A percentile compares a stretch with the other conserved stretches of the same genome.
Evolutionary conservation across 2,329 filamentous ascomycete genomes (phyloP).

Genomic region (Fusarium hostae): DNA sequence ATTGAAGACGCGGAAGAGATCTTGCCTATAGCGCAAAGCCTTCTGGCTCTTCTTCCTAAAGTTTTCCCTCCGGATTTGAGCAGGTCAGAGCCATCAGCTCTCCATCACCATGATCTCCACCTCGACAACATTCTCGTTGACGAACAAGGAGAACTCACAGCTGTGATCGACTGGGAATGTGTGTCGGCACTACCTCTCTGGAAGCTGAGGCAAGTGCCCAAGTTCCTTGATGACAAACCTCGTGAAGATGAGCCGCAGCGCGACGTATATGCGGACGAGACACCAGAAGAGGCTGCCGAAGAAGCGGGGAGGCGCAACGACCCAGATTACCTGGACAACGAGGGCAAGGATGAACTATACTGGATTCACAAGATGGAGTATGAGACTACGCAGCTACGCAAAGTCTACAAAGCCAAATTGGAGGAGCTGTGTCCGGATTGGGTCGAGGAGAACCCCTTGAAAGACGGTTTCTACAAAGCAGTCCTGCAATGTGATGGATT

Average conservation of each 20-base stretch:
- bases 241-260: background rate
- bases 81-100: background rate
- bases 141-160: background rate
- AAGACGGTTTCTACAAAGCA: background rate
- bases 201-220: background rate
- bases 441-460: background rate
- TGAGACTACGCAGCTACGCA: background rate
- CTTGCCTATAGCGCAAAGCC: conserved; percentile 2
- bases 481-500: background rate
- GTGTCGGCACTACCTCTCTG: background rate
- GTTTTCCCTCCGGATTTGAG: background rate
- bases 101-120: background rate
- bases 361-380: background rate
- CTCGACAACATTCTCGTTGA: background rate
- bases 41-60: background rate
- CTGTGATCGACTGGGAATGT: background rate
- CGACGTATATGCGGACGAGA: background rate
- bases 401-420: background rate
- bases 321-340: background rate
- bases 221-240: background rate
- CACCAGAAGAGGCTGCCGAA: background rate
- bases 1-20: conserved; percentile 47
- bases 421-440: background rate
- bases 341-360: background rate
- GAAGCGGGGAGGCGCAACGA: background rate